These are phyloP conservation scores for Arthrobotrys musiformis DNA, from an alignment of 2,329 filamentous ascomycete genomes.

Conservation along the genomic window DNA sequence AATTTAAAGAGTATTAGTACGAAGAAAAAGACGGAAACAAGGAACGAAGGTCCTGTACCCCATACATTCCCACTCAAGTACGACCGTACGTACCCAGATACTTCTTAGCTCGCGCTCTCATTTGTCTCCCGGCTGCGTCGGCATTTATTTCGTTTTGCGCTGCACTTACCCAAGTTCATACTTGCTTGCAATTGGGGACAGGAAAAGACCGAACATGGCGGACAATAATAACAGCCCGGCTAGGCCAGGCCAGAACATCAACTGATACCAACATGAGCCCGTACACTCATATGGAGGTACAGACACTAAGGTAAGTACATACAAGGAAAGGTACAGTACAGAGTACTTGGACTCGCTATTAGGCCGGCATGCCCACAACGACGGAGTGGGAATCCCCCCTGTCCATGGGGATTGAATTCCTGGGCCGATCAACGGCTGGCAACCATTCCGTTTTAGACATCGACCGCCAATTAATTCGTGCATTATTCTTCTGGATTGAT, in stretches of 20 bases:
- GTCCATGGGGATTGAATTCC: no score
- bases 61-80: no score
- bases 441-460: slow-evolving; percentile 11
- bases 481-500: background rate
- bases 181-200: no score
- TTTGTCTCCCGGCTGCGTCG: slow-evolving; percentile 19
- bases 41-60: no score
- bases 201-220: slow-evolving; percentile 15
- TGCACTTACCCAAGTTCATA: no score
- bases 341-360: background rate
- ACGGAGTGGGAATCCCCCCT: background rate
- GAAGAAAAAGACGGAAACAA: background rate
- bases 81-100: background rate
- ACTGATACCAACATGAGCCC: no score
- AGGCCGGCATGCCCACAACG: background rate
- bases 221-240: background rate
- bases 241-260: no score
- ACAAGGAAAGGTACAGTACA: background rate
- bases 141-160: slow-evolving; percentile 2
- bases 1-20: background rate
- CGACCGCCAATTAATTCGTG: background rate
- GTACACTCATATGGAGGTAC: no score
- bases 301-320: no score
- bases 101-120: background rate
- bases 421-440: slow-evolving; percentile 17